Evolutionary conservation across 2,329 filamentous ascomycete genomes (phyloP).

Genomic region (Fusarium nisikadoi): DNA sequence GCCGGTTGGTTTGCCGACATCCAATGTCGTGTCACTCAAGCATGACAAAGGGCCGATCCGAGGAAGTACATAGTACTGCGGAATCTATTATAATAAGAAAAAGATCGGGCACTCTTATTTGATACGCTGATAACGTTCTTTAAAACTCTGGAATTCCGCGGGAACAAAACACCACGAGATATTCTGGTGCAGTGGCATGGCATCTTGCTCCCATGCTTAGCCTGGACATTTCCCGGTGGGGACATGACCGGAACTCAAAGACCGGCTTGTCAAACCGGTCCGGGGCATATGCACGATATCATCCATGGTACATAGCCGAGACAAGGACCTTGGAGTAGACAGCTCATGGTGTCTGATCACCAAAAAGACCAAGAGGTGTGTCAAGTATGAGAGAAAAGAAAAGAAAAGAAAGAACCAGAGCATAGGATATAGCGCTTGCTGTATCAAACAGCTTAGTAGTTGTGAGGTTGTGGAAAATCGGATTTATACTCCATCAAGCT

Average conservation of each 20-base stretch:
- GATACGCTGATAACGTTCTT: neutral
- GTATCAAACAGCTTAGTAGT: neutral
- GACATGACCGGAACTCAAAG: slow-evolving; percentile 26
- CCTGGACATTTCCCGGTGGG: slow-evolving; percentile 3
- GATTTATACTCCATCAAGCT: slow-evolving; percentile 2
- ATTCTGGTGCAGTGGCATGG: neutral
- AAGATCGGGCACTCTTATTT: neutral
- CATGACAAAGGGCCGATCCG: slow-evolving; percentile 20
- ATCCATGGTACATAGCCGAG: slow-evolving; percentile 15
- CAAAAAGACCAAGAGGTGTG: neutral
- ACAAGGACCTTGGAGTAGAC: slow-evolving; percentile 8
- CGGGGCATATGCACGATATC: slow-evolving; percentile 30
- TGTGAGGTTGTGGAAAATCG: neutral
- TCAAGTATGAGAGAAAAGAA: neutral
- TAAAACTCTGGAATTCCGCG: slow-evolving; percentile 1
- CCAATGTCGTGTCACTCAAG: slow-evolving; percentile 7
- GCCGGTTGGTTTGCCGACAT: slow-evolving; percentile 10
- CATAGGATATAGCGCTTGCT: neutral
- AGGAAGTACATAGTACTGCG: slow-evolving; percentile 7
- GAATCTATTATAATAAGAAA: neutral
- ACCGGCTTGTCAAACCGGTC: slow-evolving; percentile 28
- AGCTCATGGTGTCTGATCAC: neutral
- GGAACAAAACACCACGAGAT: neutral
- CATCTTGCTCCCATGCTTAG: neutral
- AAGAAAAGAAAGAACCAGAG: neutral